These are phyloP conservation scores for Quercus variabilis DNA, from an alignment of 306 rosid genomes.

Conservation along the genomic window DNA sequence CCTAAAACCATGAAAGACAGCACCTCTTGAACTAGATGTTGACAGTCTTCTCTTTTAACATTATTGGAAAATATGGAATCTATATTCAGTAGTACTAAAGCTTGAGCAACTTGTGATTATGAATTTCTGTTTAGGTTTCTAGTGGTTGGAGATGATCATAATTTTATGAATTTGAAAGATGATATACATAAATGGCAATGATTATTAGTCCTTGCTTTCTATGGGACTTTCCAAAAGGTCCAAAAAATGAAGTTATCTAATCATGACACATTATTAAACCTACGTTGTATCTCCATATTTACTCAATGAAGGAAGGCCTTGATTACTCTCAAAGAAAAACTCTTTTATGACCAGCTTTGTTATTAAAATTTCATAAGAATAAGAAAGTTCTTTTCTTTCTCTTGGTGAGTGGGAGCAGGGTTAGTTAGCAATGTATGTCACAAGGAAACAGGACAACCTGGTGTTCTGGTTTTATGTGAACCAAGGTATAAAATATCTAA, in stretches of 20 bases:
- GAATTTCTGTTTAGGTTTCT: no score
- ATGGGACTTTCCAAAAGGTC: not conserved
- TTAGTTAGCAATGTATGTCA: slow-evolving; percentile 35
- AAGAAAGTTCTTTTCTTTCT: not conserved
- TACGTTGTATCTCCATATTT: not conserved
- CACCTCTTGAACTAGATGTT: not conserved
- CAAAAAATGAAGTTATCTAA: not conserved
- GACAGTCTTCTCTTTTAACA: not conserved
- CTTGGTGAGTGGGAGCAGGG: slow-evolving; percentile 12
- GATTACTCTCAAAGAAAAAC: slow-evolving; percentile 24
- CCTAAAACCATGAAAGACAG: not conserved
- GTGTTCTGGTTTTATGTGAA: slow-evolving; percentile 22
- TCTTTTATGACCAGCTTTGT: slow-evolving; percentile 13
- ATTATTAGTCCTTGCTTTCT: not conserved
- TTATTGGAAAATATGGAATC: not conserved
- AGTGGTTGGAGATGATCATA: no score
- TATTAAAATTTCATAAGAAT: slow-evolving; percentile 2
- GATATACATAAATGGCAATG: not conserved
- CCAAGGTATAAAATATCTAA: slow-evolving; percentile 10
- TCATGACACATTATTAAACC: not conserved
- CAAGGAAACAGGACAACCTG: slow-evolving; percentile 49
- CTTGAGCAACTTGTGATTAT: no score
- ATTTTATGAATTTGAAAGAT: not conserved
- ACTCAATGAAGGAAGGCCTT: not conserved
- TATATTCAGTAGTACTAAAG: no score